Evolutionary conservation across 371 early-diverging fungal species (phyloP), one percentile per base, ranked within the genome.

Genomic region (Actinomucor elegans): DNA sequence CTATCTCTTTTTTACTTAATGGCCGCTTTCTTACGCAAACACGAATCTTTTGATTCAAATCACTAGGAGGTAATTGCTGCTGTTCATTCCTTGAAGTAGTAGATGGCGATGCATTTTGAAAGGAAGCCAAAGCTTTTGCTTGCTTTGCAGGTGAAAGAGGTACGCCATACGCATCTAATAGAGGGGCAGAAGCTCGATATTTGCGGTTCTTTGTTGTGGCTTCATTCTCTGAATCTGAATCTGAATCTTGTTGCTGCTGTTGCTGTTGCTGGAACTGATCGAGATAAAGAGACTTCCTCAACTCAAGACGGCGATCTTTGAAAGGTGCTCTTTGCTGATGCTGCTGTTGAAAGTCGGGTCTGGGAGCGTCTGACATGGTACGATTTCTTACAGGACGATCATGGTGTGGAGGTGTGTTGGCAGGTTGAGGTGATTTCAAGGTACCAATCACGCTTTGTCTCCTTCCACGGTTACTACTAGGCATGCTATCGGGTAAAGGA

Each of bases 11-110:
- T 52, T 69, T 75, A 69, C 77, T 94, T 40, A 98, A 72, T 1
- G 98, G 98, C 33, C 98, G 77, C 72, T 98, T 98, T 49, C 98
- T 84, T 18, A 97, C 96, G 62, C 97, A 96, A 20, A 98, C 98
- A 35, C 95, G 86, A 62, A 98, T 98, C 57, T 88, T 83, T 54
- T 91, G 91, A 45, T 71, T 75, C 43, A 89, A 67, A 49, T 85
- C 84, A 34, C 74, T 66, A 29, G 34, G 61, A 24, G 50, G 58
- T 4, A 57, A 51, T n/a, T n/a, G n/a, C 10, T 43, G 51, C 42
- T 10, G 43, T 21, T n/a, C n/a, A n/a, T n/a, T n/a, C n/a, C n/a
- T n/a, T n/a, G n/a, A n/a, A n/a, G n/a, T n/a, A n/a, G n/a, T n/a
- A n/a, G n/a, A n/a, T n/a, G n/a, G n/a, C n/a, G n/a, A n/a, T n/a